Evolutionary conservation across 1,284 basidiomycete genomes (phyloP).

Genomic region (Phylloboletellus chloephorus): DNA sequence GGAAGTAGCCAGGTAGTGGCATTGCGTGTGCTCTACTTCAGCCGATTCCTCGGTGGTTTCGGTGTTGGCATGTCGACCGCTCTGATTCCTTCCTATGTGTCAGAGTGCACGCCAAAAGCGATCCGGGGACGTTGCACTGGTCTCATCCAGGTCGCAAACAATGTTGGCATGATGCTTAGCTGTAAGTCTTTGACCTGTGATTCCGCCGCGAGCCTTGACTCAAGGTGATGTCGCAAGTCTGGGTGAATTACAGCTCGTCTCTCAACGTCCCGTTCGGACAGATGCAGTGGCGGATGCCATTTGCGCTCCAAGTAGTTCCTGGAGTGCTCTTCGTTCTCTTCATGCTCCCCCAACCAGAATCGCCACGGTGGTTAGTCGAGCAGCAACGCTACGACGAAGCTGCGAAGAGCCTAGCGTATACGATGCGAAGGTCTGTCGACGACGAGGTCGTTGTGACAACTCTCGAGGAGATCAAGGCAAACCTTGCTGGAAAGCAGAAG

Average conservation of each 20-base stretch:
- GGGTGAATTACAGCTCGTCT: constrained; percentile 44
- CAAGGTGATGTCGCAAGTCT: constrained; percentile 29
- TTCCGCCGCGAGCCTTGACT: constrained; percentile 4
- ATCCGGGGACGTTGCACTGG: constrained; percentile 56
- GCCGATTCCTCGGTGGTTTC: constrained; percentile 44
- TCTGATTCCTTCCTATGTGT: constrained; percentile 53
- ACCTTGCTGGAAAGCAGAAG: constrained; percentile 42
- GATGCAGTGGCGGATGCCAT: constrained; percentile 53
- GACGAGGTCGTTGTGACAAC: constrained; percentile 39
- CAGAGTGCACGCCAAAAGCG: constrained; percentile 51
- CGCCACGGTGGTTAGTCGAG: constrained; percentile 58
- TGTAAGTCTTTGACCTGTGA: constrained; percentile 32
- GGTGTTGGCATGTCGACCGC: constrained; percentile 51
- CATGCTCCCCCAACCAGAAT: constrained; percentile 51
- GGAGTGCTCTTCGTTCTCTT: constrained; percentile 44
- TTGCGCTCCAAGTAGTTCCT: constrained; percentile 50
- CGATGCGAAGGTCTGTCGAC: constrained; percentile 36
- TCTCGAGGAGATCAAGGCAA: constrained; percentile 48
- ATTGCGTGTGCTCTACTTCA: constrained; percentile 43
- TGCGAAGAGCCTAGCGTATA: constrained; percentile 44
- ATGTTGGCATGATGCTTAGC: constrained; percentile 47
- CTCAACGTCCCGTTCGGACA: constrained; percentile 33
- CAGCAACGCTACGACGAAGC: constrained; percentile 48
- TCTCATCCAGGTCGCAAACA: constrained; percentile 49
- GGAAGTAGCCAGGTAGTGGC: constrained; percentile 36